These are phyloP conservation scores for Canavalia gladiata DNA, from an alignment of 306 rosid genomes.

Conservation along the genomic window DNA sequence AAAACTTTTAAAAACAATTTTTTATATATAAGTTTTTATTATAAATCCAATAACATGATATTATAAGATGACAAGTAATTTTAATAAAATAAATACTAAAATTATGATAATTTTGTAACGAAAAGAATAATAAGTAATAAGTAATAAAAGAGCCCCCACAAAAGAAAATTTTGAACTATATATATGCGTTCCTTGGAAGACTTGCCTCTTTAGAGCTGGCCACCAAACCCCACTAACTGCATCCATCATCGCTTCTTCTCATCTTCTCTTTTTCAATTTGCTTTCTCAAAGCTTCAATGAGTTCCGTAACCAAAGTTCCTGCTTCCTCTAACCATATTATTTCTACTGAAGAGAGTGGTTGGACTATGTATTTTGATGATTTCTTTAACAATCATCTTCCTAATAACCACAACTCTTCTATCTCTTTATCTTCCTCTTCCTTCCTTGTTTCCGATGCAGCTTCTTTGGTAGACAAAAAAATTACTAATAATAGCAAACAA, in stretches of 20 bases:
- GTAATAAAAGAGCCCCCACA: not conserved
- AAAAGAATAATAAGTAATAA: too few species aligned
- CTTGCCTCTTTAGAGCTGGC: slow-evolving; percentile 51
- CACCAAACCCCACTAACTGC: slow-evolving; percentile 48
- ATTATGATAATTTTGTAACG: too few species aligned
- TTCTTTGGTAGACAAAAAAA: slow-evolving; percentile 54
- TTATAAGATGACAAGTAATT: too few species aligned
- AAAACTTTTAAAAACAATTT: too few species aligned
- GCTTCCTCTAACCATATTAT: slow-evolving; percentile 25
- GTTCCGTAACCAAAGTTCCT: slow-evolving; percentile 50
- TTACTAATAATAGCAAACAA: not conserved
- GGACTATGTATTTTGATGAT: slow-evolving; percentile 85
- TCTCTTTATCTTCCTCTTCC: slow-evolving; percentile 48
- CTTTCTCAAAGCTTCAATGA: slow-evolving; percentile 44
- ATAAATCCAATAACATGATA: too few species aligned
- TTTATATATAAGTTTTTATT: too few species aligned
- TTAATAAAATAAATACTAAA: too few species aligned
- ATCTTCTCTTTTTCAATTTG: slow-evolving; percentile 34
- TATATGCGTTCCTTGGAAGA: slow-evolving; percentile 33
- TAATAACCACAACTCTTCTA: slow-evolving; percentile 31
- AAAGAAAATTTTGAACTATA: slow-evolving; percentile 37
- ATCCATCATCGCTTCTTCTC: not conserved
- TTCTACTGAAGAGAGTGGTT: slow-evolving; percentile 76
- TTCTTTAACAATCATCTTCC: slow-evolving; percentile 51
- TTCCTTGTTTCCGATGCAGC: slow-evolving; percentile 65